phyloP scores from a whole-genome alignment of 352 stramenopile species.

The Phytophthora sp. region DNA sequence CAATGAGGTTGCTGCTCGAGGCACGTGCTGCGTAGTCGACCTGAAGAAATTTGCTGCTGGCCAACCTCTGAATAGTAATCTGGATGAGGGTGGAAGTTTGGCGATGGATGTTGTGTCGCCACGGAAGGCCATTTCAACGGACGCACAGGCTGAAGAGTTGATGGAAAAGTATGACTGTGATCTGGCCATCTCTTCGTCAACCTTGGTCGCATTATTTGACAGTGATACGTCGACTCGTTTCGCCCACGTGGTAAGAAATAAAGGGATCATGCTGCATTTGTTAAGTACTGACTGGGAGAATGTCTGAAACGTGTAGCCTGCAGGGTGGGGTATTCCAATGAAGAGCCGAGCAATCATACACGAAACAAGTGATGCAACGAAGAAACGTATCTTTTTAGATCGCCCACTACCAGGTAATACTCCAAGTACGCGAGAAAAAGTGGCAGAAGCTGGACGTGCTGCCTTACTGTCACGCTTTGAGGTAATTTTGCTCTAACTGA shows the following conservation, averaged over 20 bases:
- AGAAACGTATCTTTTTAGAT: conserved; percentile 70
- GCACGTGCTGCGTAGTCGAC: conserved; percentile 33
- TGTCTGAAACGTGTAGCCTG: conserved; percentile 32
- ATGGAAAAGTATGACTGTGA: conserved; percentile 78
- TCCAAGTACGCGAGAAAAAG: conserved; percentile 43
- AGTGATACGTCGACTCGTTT: conserved; percentile 42
- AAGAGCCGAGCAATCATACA: conserved; percentile 56
- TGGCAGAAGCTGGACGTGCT: conserved; percentile 32
- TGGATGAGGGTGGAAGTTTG: conserved; percentile 23
- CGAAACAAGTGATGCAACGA: conserved; percentile 22
- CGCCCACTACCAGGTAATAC: conserved; percentile 36
- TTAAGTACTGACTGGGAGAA: not conserved
- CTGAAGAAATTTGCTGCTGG: conserved; percentile 6
- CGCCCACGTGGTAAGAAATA: conserved; percentile 26
- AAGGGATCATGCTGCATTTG: not conserved
- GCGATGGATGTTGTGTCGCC: conserved; percentile 23
- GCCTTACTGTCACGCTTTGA: conserved; percentile 38
- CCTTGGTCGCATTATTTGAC: conserved; percentile 76
- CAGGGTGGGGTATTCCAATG: conserved; percentile 59
- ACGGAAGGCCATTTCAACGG: conserved; percentile 57
- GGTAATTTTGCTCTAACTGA: conserved; percentile 20
- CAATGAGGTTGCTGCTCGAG: conserved; percentile 56
- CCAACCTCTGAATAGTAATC: conserved; percentile 12
- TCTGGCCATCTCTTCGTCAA: conserved; percentile 72
- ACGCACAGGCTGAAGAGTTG: conserved; percentile 56